phyloP scores from a whole-genome alignment of 495 filamentous ascomycete species.

The Penicillium coprophilum region DNA sequence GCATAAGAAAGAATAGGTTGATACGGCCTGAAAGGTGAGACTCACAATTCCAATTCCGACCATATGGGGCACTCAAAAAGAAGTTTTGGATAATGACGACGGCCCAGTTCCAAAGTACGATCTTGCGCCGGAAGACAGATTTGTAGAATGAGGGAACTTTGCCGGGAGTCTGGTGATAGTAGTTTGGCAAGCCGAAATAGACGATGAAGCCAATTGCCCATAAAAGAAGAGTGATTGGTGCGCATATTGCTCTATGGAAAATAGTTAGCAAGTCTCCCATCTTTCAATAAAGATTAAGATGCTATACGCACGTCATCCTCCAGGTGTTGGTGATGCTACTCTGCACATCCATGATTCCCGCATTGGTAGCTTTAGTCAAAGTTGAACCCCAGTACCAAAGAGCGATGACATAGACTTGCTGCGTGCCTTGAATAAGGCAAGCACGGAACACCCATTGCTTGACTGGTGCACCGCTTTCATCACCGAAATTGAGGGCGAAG shows the following conservation, averaged over 20 bases:
- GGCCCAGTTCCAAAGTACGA: constrained; percentile 51
- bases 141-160: constrained; percentile 60
- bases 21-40: background rate
- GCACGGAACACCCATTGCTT: constrained; percentile 55
- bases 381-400: constrained; percentile 55
- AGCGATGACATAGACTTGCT: constrained; percentile 51
- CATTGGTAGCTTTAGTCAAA: constrained; percentile 37
- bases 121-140: constrained; percentile 49
- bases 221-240: constrained; percentile 43
- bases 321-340: constrained; percentile 43
- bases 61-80: constrained; percentile 51
- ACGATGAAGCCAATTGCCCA: constrained; percentile 45
- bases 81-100: constrained; percentile 51
- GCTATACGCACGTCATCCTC: constrained; percentile 45
- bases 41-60: constrained; percentile 52
- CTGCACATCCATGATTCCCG: constrained; percentile 36
- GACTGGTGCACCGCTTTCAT: constrained; percentile 49
- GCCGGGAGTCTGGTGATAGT: constrained; percentile 61
- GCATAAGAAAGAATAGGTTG: background rate
- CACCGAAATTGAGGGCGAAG: constrained; percentile 54
- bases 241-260: constrained; percentile 36
- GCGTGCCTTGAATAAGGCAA: constrained; percentile 51
- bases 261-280: constrained; percentile 15
- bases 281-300: background rate
- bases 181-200: constrained; percentile 49